These are phyloP conservation scores for Mentha longifolia DNA, from an alignment of 257 asterid species.

Conservation along the genomic window DNA sequence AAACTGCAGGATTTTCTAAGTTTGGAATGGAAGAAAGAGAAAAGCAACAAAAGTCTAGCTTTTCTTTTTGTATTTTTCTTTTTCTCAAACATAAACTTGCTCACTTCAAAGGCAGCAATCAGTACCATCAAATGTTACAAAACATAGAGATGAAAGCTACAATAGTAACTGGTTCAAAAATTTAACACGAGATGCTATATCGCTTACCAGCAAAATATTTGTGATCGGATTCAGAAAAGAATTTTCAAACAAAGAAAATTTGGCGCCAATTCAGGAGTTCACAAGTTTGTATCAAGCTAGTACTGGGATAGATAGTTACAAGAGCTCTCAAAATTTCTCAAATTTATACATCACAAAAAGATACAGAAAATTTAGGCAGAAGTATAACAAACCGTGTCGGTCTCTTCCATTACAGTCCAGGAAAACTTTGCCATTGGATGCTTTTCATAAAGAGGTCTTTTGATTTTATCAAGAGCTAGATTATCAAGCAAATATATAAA, in stretches of 20 bases:
- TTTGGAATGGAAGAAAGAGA: slow-evolving; percentile 26
- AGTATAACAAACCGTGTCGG: slow-evolving; percentile 73
- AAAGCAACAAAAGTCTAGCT: slow-evolving; percentile 12
- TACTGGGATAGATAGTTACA: slow-evolving; percentile 14
- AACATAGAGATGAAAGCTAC: slow-evolving; percentile 31
- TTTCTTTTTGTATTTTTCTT: slow-evolving; percentile 14
- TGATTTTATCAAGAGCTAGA: slow-evolving; percentile 85
- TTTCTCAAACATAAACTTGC: slow-evolving; percentile 21
- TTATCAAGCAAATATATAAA: slow-evolving; percentile 21
- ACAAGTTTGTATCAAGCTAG: slow-evolving; percentile 27
- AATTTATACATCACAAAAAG: slow-evolving; percentile 2
- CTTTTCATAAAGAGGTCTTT: slow-evolving; percentile 83
- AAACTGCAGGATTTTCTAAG: slow-evolving; percentile 14
- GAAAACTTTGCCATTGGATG: slow-evolving; percentile 99
- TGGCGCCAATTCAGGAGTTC: slow-evolving; percentile 11
- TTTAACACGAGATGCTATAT: slow-evolving; percentile 1
- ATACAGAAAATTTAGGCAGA: slow-evolving; percentile 21
- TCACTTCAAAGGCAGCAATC: slow-evolving; percentile 24
- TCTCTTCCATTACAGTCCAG: slow-evolving; percentile 87
- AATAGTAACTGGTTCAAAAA: slow-evolving; percentile 11
- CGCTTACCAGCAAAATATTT: slow-evolving; percentile 11
- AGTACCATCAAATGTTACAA: slow-evolving; percentile 12
- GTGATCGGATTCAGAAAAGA: slow-evolving; percentile 23
- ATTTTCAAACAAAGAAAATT: slow-evolving; percentile 9
- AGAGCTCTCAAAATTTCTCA: slow-evolving; percentile 19